phyloP scores from a whole-genome alignment of 2,329 filamentous ascomycete genomes.

The Chrysoporthe cubensis region DNA sequence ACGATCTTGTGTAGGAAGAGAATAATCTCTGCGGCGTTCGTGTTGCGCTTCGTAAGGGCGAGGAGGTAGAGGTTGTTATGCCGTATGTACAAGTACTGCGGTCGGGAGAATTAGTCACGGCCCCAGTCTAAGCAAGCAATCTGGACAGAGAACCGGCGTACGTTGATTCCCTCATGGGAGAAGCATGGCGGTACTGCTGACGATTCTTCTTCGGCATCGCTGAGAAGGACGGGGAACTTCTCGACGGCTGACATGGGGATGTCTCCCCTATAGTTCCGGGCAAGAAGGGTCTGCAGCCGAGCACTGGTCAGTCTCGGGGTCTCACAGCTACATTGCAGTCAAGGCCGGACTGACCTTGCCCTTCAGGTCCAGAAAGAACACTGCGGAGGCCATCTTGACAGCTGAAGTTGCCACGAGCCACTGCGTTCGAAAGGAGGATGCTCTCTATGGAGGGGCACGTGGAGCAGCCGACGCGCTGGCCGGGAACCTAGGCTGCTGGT shows the following conservation, averaged over 20 bases:
- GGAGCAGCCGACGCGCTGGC: slow-evolving; percentile 32
- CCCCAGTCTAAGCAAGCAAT: neutral
- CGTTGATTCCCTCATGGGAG: slow-evolving; percentile 97
- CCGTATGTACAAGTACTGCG: slow-evolving; percentile 94
- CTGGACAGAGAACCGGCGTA: slow-evolving; percentile 42
- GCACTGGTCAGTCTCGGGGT: slow-evolving; percentile 23
- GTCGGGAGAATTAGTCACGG: slow-evolving; percentile 13
- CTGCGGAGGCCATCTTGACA: slow-evolving; percentile 84
- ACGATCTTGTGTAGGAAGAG: slow-evolving; percentile 98
- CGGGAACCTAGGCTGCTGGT: slow-evolving; percentile 23
- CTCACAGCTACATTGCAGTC: neutral
- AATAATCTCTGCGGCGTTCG: slow-evolving; percentile 97
- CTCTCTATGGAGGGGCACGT: slow-evolving; percentile 32
- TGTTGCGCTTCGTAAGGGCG: slow-evolving; percentile 97
- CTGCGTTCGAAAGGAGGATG: slow-evolving; percentile 28
- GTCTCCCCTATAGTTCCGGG: slow-evolving; percentile 97
- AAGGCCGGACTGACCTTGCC: slow-evolving; percentile 76
- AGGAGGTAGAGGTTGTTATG: slow-evolving; percentile 99
- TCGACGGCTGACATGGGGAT: slow-evolving; percentile 99
- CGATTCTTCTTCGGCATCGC: slow-evolving; percentile 98
- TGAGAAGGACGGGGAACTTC: slow-evolving; percentile 93
- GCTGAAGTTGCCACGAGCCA: slow-evolving; percentile 27
- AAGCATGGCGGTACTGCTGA: slow-evolving; percentile 97
- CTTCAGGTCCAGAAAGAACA: slow-evolving; percentile 99
- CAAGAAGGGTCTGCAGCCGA: slow-evolving; percentile 81